Evolutionary conservation across 306 rosid genomes (phyloP), one percentile per base, ranked within the genome.

Genomic region (Begonia fuchsioides): DNA sequence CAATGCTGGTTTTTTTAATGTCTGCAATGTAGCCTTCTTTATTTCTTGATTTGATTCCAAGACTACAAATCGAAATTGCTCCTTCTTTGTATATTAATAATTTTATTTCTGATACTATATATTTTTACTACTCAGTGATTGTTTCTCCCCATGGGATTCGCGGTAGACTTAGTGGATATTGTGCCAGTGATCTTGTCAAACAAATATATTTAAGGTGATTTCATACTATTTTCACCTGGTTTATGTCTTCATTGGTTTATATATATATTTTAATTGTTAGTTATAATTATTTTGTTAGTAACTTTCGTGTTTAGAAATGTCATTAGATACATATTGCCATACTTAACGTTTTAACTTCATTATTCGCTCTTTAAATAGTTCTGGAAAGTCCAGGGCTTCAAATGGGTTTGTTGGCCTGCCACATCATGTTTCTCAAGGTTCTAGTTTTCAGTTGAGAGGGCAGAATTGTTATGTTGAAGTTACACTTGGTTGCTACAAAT

Each of bases 81-180:
- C 7, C 12, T 41, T 11, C 14, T 13, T 41, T 2, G 12, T n/a
- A 10, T 41, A 11, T 41, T 11, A 41, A 41, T 41, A n/a, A 10
- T 41, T 41, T 11, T 41, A 41, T 4, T 41, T 10, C 43, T 12
- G 13, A 7, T 56, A 57, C n/a, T 38, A 40, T 49, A 17, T 10
- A 13, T 49, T 58, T 40, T 43, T 64, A 47, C 52, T 57, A 55
- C 59, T 58, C 85, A 90, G 95, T 90, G 69, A 71, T 90, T 62
- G 95, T 75, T 68, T 79, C 98, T 64, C 98, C 98, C 56, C 94
- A 90, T 71, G 98, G 98, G 66, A 75, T 90, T 40, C 88, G 92
- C 38, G 98, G 98, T 68, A 81, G 85, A 71, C 77, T 90, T 63
- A 77, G 82, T 70, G 95, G 98, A 67, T 76, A 81, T 71, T 85